These are phyloP conservation scores for Candida maltosa DNA, from an alignment of 805 yeast genomes.

Conservation along the genomic window DNA sequence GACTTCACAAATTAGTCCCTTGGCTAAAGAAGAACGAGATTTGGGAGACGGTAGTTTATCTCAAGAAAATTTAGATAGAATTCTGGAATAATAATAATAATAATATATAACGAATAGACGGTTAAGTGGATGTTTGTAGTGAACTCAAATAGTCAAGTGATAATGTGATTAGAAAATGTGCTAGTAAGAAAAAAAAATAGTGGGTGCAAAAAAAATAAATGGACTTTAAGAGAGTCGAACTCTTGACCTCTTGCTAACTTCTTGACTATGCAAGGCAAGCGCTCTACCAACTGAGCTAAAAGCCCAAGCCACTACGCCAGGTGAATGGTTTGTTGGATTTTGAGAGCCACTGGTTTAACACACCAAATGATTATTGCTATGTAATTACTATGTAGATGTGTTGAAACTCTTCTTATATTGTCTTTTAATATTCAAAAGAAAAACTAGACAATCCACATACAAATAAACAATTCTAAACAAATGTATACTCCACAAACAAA, in stretches of 20 bases:
- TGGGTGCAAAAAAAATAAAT: too few relatives aligned
- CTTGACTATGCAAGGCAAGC: constrained; percentile 61
- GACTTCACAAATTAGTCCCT: neutral
- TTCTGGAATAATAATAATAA: neutral
- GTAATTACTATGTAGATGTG: too few relatives aligned
- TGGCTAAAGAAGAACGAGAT: neutral
- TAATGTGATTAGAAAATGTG: neutral
- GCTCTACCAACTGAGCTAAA: constrained; percentile 85
- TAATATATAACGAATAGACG: neutral
- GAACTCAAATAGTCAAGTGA: neutral
- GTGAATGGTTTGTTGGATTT: too few relatives aligned
- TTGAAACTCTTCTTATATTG: too few relatives aligned
- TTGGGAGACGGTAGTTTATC: neutral
- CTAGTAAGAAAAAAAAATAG: constrained; percentile 15
- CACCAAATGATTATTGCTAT: too few relatives aligned
- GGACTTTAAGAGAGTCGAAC: constrained; percentile 81
- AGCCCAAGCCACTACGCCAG: too few relatives aligned
- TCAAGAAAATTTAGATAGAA: neutral
- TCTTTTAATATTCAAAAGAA: too few relatives aligned
- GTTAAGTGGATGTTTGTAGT: neutral
- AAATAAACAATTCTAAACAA: too few relatives aligned
- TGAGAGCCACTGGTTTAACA: too few relatives aligned
- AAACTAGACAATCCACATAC: too few relatives aligned
- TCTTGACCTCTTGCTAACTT: constrained; percentile 62
- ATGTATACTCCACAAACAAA: too few relatives aligned